phyloP scores from a whole-genome alignment of 1,284 basidiomycete genomes.

The Fomitopsis pinicola region DNA sequence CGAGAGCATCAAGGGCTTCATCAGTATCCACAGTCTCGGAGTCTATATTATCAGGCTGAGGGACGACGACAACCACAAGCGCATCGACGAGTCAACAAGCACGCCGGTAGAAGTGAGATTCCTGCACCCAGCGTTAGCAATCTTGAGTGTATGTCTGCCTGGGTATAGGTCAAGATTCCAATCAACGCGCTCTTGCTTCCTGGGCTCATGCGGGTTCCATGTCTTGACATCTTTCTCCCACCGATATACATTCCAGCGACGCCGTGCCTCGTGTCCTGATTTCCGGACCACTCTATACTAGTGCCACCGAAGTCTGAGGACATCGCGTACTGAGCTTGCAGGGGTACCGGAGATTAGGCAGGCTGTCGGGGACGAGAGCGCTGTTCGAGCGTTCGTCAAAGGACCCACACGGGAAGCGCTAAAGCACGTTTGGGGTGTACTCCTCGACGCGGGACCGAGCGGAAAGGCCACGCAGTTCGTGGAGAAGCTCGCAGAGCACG shows the following conservation, averaged over 20 bases:
- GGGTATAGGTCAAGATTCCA: slow-evolving; percentile 50
- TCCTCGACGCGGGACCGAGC: no score
- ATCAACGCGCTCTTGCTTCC: slow-evolving; percentile 61
- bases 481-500: no score
- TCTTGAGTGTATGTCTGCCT: slow-evolving; percentile 57
- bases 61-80: slow-evolving; percentile 50
- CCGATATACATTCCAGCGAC: slow-evolving; percentile 58
- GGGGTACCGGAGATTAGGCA: no score
- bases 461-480: no score
- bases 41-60: neutral
- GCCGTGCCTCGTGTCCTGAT: slow-evolving; percentile 49
- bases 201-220: slow-evolving; percentile 32
- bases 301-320: slow-evolving; percentile 62
- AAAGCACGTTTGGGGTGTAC: slow-evolving; percentile 10
- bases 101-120: slow-evolving; percentile 30
- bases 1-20: no score
- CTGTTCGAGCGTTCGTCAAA: no score
- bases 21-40: slow-evolving; percentile 11
- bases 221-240: slow-evolving; percentile 45
- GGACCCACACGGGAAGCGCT: no score
- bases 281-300: slow-evolving; percentile 75
- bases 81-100: slow-evolving; percentile 54
- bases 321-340: slow-evolving; percentile 15
- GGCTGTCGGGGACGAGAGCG: no score
- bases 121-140: slow-evolving; percentile 51